These are phyloP conservation scores for Porpolomopsis calyptriformis DNA, from an alignment of 768 basidiomycete genomes.

Conservation along the genomic window DNA sequence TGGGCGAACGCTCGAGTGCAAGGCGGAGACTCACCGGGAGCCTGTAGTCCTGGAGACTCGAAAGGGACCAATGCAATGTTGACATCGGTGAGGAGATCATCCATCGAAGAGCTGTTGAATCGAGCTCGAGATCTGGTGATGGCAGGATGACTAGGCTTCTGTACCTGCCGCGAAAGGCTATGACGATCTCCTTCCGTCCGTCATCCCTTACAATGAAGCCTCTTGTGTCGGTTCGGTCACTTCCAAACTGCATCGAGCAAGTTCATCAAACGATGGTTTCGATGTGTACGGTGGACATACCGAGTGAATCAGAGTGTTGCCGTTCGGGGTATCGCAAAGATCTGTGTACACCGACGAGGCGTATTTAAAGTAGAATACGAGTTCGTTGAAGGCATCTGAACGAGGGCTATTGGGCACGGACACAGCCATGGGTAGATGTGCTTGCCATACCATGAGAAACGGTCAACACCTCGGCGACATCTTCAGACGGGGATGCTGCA, in stretches of 20 bases:
- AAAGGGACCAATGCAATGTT: conserved; percentile 15
- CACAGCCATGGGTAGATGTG: not conserved
- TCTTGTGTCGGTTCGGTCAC: conserved; percentile 28
- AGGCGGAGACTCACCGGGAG: conserved; percentile 14
- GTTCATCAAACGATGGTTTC: not conserved
- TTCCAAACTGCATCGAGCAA: conserved; percentile 23
- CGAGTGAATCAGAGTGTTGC: conserved; percentile 12
- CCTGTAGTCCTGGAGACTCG: conserved; percentile 16
- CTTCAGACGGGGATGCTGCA: not conserved
- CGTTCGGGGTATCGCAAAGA: conserved; percentile 18
- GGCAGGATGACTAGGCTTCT: conserved; percentile 9
- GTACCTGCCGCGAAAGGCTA: conserved; percentile 32
- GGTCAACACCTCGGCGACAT: not conserved
- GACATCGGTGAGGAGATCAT: conserved; percentile 16
- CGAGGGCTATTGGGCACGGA: not conserved
- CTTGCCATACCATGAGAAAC: not conserved
- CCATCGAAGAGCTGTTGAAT: conserved; percentile 10
- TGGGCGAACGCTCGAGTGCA: not conserved
- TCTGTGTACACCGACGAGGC: conserved; percentile 23
- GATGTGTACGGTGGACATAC: conserved; percentile 5
- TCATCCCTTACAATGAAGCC: conserved; percentile 39
- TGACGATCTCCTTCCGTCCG: conserved; percentile 28
- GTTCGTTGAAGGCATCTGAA: conserved; percentile 19
- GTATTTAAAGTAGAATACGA: conserved; percentile 27
- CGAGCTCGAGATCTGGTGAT: conserved; percentile 1